Evolutionary conservation across 305 asterid species (phyloP), one percentile per base, ranked within the genome.

Genomic region (Solanum hybrid): DNA sequence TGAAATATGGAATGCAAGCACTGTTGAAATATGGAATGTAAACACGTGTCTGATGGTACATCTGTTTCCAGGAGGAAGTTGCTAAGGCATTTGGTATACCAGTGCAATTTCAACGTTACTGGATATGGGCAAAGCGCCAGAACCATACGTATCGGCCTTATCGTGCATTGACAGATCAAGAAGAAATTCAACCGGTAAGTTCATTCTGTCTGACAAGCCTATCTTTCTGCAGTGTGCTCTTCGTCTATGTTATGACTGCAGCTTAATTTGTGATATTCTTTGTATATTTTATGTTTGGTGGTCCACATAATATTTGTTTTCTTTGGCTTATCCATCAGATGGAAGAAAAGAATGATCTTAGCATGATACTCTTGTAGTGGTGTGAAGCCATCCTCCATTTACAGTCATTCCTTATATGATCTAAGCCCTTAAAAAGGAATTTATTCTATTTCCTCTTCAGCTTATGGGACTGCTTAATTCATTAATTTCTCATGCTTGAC

Each of bases 81-180:
- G 96, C 97, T 75, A 94, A 91, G 90, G 96, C 92, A 90, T 92
- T 95, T 89, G 95, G 96, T 70, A 92, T 95, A 91, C 98, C 98
- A 10, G 95, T 95, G 83, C 95, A 93, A 89, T 92, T 90, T 91
- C 97, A 95, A 89, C 97, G 97, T 20, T 95, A 93, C 88, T 95
- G 98, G 98, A 87, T 95, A 65, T 95, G 98, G 98, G 96, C 95
- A 26, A 95, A 94, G 72, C 91, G 98, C 84, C 95, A 94, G 92
- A 95, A 95, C 93, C 95, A 95, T 37, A 95, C 97, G n/a, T 95
- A 92, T 65, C 97, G 98, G 72, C 95, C 98, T 14, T 89, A 91
- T 91, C 93, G 96, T 24, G 95, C 94, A 33, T 91, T 95, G 89
- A 93, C 75, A 68, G 75, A 3, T 24, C 75, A 68, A 68, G 75